A percentile compares a stretch with the other conserved stretches of the same genome.
These are phyloP conservation scores for Aspergillus pseudoviridinutans DNA, from an alignment of 2,329 filamentous ascomycete genomes.

Conservation along the genomic window DNA sequence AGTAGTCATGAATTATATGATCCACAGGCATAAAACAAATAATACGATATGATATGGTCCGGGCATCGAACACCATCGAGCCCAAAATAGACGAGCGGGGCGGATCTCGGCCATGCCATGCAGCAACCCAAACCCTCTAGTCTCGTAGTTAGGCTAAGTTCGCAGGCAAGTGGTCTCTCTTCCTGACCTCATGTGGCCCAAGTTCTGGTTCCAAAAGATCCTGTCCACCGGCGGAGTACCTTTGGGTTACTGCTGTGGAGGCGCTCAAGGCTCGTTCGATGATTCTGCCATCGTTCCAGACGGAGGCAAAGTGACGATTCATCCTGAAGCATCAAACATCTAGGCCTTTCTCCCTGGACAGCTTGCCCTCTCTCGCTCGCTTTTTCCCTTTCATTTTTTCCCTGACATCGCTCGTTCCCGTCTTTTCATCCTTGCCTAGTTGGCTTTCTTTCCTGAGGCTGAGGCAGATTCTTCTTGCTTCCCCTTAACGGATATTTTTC, in stretches of 20 bases:
- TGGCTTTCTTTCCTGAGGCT: not conserved
- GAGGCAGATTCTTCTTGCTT: not conserved
- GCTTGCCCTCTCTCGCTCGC: not conserved
- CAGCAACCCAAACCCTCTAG: slow-evolving; percentile 6
- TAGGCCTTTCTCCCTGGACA: not conserved
- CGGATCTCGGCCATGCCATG: slow-evolving; percentile 17
- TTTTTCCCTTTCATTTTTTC: not conserved
- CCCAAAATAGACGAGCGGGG: slow-evolving; percentile 13
- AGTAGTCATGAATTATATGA: not conserved
- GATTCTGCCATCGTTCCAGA: not conserved
- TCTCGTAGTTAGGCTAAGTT: slow-evolving; percentile 1
- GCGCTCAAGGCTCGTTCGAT: not conserved
- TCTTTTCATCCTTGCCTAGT: not conserved
- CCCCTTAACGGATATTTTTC: not conserved
- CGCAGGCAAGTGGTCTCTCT: not conserved
- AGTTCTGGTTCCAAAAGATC: not conserved
- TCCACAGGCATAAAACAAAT: not conserved
- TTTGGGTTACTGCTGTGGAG: not conserved
- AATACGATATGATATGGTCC: not conserved
- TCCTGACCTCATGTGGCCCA: not conserved
- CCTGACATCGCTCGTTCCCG: not conserved
- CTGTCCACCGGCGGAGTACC: not conserved
- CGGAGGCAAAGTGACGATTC: not conserved
- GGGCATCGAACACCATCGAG: not conserved
- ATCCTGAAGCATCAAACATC: not conserved